A percentile compares a stretch with the other conserved stretches of the same genome.
Conservation (phyloP, 371 early-diverging fungal species). For the Mortierella sp. region DNA sequence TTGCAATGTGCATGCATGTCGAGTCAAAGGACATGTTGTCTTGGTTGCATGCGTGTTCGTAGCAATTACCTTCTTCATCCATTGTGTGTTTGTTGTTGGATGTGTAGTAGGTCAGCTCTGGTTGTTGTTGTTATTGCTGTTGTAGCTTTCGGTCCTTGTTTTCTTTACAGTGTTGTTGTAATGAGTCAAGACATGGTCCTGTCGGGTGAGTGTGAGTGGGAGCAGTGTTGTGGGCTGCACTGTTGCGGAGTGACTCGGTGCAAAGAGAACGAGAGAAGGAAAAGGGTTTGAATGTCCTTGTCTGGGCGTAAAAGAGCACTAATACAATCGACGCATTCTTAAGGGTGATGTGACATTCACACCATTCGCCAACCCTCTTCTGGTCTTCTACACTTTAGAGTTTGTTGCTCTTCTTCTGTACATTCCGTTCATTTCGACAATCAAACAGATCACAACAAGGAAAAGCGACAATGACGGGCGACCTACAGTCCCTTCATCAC, state of each 20-base stretch:
- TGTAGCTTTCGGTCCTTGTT: neutral
- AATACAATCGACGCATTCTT: too few species aligned
- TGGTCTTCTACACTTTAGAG: too few species aligned
- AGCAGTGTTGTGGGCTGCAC: neutral
- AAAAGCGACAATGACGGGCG: conserved; percentile 11
- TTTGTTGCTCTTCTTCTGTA: too few species aligned
- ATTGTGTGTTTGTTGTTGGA: neutral
- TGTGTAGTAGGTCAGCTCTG: neutral
- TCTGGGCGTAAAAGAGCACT: too few species aligned
- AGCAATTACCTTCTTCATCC: conserved; percentile 27
- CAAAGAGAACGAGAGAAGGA: neutral
- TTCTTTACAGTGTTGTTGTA: neutral
- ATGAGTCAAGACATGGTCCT: conserved; percentile 26
- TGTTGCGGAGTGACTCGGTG: conserved; percentile 1
- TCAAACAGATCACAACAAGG: neutral
- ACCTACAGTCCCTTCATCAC: conserved; percentile 28
- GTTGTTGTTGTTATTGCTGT: neutral
- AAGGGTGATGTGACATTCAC: too few species aligned
- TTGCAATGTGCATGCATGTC: neutral
- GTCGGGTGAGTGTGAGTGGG: neutral
- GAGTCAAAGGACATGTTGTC: neutral
- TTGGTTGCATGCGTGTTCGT: neutral
- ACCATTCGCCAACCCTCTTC: too few species aligned
- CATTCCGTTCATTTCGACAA: neutral
- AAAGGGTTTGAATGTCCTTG: neutral